These are phyloP conservation scores for Immersiporthe knoxdaviesiana DNA, from an alignment of 2,329 filamentous ascomycete species.

Conservation along the genomic window DNA sequence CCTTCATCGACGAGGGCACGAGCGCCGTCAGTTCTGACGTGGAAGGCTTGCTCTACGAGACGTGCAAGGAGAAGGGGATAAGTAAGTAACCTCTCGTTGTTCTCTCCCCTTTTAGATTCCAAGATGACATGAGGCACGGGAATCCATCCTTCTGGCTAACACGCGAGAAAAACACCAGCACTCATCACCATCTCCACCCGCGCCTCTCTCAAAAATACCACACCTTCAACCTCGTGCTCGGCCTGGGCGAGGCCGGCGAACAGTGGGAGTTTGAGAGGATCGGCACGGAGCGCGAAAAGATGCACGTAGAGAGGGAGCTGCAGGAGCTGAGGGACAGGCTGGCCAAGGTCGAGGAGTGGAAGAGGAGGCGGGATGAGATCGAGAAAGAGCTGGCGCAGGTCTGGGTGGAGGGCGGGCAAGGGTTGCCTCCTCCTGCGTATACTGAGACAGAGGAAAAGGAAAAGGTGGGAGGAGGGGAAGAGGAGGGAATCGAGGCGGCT, in stretches of 20 bases:
- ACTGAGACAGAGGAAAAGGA: slow-evolving; percentile 34
- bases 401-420: slow-evolving; percentile 59
- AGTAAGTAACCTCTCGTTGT: slow-evolving; percentile 61
- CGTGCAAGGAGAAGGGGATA: slow-evolving; percentile 89
- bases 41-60: slow-evolving; percentile 90
- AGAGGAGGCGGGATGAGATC: slow-evolving; percentile 76
- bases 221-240: slow-evolving; percentile 85
- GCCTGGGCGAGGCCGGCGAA: slow-evolving; percentile 77
- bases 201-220: slow-evolving; percentile 96
- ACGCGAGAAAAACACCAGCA: slow-evolving; percentile 52
- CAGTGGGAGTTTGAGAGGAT: slow-evolving; percentile 94
- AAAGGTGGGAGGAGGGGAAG: background rate
- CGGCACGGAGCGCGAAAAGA: slow-evolving; percentile 90
- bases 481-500: background rate
- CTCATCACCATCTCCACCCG: slow-evolving; percentile 95
- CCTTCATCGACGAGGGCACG: slow-evolving; percentile 93
- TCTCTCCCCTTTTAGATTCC: background rate
- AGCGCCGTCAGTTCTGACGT: slow-evolving; percentile 94
- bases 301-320: slow-evolving; percentile 89
- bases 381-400: slow-evolving; percentile 75
- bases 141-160: background rate
- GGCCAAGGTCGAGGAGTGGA: slow-evolving; percentile 82
- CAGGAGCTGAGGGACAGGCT: slow-evolving; percentile 81
- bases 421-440: slow-evolving; percentile 50
- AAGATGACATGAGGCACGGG: too few species aligned